These are phyloP conservation scores for Melaleuca alternifolia DNA, from an alignment of 345 rosid species.

Conservation along the genomic window DNA sequence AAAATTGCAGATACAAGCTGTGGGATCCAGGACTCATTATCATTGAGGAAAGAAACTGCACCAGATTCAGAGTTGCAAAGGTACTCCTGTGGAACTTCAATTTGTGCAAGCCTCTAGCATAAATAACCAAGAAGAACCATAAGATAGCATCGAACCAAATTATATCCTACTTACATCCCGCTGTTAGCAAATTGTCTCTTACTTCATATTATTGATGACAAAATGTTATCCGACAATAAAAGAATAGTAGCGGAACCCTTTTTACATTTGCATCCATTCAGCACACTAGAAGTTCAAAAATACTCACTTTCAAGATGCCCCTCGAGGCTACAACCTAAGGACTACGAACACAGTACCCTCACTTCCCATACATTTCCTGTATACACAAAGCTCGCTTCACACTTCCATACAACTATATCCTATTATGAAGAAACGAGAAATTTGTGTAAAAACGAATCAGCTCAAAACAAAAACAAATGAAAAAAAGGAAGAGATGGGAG, in stretches of 20 bases:
- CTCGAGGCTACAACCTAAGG: not conserved
- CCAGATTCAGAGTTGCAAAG: conserved; percentile 28
- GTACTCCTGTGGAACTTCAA: conserved; percentile 47
- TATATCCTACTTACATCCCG: not conserved
- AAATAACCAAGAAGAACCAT: not conserved
- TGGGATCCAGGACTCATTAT: conserved; percentile 21
- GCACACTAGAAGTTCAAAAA: not conserved
- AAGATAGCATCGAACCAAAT: not conserved
- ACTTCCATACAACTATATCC: not conserved
- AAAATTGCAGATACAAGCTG: conserved; percentile 50
- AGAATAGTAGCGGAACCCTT: not conserved
- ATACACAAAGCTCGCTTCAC: not conserved
- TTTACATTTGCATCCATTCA: not conserved
- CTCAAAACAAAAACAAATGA: not conserved
- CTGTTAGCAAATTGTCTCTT: not conserved
- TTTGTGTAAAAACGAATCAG: not conserved
- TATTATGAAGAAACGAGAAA: not conserved
- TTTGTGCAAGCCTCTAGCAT: conserved; percentile 55
- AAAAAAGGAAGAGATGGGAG: not conserved
- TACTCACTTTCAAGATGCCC: not conserved
- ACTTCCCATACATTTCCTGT: not conserved
- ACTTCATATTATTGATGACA: not conserved
- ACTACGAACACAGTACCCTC: not conserved
- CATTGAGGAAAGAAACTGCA: conserved; percentile 37
- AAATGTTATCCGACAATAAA: not conserved